These are phyloP conservation scores for Oropetium thomaeum DNA, from an alignment of 176 grass and related monocot genomes.

Conservation along the genomic window DNA sequence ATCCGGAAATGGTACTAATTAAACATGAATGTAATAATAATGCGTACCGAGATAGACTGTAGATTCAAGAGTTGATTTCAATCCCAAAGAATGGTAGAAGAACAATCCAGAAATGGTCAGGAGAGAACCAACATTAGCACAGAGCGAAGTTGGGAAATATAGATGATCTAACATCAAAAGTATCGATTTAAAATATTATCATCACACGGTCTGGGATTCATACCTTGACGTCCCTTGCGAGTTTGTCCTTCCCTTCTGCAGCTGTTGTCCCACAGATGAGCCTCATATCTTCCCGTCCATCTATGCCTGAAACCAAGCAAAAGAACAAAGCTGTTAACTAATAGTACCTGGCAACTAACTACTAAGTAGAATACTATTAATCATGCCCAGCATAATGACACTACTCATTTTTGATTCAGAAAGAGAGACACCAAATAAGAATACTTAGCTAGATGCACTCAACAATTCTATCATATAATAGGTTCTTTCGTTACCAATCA, in stretches of 20 bases:
- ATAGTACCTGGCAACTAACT: too few species aligned
- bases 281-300: constrained; percentile 97
- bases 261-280: constrained; percentile 97
- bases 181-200: constrained; percentile 6
- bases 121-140: constrained; percentile 16
- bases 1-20: not conserved
- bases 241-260: constrained; percentile 99
- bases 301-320: constrained; percentile 70
- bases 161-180: not conserved
- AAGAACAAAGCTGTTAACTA: not conserved
- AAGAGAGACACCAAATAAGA: not conserved
- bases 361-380: not conserved
- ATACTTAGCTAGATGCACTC: constrained; percentile 10
- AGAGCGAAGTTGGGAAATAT: not conserved
- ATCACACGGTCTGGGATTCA: not conserved
- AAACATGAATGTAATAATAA: too few species aligned
- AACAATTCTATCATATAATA: constrained; percentile 25
- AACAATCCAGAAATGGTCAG: not conserved
- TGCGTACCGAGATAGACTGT: constrained; percentile 90
- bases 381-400: constrained; percentile 18
- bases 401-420: not conserved
- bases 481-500: not conserved
- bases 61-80: constrained; percentile 8
- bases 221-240: constrained; percentile 97
- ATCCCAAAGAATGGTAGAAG: not conserved